These are phyloP conservation scores for Tuber umbilicatum DNA, from an alignment of 495 filamentous ascomycete species.

Conservation along the genomic window DNA sequence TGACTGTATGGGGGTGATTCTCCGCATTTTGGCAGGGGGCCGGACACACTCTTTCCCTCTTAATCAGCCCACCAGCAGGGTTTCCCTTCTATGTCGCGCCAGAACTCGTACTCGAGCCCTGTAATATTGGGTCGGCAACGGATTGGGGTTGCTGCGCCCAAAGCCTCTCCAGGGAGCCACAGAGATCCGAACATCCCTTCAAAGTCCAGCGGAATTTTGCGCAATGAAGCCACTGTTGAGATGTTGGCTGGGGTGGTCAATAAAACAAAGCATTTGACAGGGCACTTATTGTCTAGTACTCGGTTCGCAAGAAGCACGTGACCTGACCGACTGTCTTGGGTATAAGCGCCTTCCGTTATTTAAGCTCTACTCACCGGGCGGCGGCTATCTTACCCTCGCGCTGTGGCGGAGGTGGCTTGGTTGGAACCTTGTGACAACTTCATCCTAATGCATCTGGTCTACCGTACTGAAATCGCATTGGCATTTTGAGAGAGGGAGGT, in stretches of 20 bases:
- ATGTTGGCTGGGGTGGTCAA: not conserved
- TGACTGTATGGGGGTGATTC: not conserved
- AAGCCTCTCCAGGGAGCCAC: not conserved
- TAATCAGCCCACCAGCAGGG: not conserved
- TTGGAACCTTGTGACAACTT: not conserved
- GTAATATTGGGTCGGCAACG: not conserved
- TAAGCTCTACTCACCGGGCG: not conserved
- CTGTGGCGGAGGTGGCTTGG: conserved; percentile 4
- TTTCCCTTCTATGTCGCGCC: not conserved
- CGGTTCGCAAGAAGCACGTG: not conserved
- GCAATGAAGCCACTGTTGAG: not conserved
- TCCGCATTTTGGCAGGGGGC: not conserved
- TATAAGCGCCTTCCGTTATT: not conserved
- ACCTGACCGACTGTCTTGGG: not conserved
- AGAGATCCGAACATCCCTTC: not conserved
- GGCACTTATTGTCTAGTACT: not conserved
- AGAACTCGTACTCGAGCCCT: too few relatives aligned
- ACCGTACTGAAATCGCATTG: not conserved
- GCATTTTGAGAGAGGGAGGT: not conserved
- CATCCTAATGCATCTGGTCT: not conserved
- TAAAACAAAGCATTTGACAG: not conserved
- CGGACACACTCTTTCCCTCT: not conserved
- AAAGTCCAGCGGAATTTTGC: not conserved
- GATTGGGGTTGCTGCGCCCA: not conserved
- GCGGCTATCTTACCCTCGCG: not conserved